These are phyloP conservation scores for Bipolaris zeicola DNA, from an alignment of 2,329 filamentous ascomycete species.

Conservation along the genomic window DNA sequence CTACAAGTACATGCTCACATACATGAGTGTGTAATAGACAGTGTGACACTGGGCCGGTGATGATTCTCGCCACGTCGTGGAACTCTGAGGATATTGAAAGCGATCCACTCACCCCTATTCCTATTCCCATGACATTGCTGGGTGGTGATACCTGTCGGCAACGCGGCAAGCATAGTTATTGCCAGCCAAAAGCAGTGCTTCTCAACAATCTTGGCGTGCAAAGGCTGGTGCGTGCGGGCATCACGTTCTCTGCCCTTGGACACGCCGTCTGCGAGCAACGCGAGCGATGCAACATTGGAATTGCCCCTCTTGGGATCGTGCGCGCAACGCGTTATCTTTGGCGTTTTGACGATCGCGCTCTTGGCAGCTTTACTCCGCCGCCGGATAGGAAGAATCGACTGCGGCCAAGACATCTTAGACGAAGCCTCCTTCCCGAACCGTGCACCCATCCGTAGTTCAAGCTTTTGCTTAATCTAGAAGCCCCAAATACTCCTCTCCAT, in stretches of 20 bases:
- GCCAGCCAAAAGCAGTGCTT: not conserved
- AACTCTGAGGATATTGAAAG: not conserved
- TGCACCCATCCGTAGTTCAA: constrained; percentile 27
- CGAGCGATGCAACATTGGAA: not conserved
- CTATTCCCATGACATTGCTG: not conserved
- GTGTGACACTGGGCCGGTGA: not conserved
- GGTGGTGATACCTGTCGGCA: not conserved
- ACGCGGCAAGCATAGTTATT: not conserved
- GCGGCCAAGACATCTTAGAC: constrained; percentile 37
- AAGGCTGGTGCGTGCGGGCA: not conserved
- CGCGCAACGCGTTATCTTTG: constrained; percentile 18
- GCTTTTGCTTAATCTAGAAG: constrained; percentile 40
- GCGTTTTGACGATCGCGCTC: constrained; percentile 20
- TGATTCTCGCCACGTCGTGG: not conserved
- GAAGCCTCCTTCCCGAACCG: constrained; percentile 43
- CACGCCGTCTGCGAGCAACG: not conserved
- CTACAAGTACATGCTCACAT: too few relatives aligned
- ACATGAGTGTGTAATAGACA: too few relatives aligned
- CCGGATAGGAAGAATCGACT: constrained; percentile 10
- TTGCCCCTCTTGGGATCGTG: not conserved
- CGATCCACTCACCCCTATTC: not conserved
- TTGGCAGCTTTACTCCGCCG: constrained; percentile 15
- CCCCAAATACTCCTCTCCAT: constrained; percentile 37
- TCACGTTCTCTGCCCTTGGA: not conserved
- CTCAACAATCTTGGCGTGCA: not conserved